phyloP scores from a whole-genome alignment of 768 basidiomycete genomes.

The Boletus rufocinnamomeus region DNA sequence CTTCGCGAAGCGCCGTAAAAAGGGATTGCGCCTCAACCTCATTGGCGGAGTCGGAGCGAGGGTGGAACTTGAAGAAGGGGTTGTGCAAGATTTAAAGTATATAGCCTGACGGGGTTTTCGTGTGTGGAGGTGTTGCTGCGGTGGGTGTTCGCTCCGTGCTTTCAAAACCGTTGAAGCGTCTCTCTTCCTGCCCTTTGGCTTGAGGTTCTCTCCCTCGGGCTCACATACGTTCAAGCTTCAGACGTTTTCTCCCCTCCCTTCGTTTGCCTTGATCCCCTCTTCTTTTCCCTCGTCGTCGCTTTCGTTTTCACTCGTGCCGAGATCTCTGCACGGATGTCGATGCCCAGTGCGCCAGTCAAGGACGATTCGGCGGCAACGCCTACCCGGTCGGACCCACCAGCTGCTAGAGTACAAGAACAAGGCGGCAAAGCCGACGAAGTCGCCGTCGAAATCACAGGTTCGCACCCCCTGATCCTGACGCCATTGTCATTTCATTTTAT shows the following conservation, averaged over 20 bases:
- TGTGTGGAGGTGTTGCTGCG: neutral
- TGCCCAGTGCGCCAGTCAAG: conserved; percentile 8
- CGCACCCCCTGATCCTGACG: neutral
- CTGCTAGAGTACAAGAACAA: conserved; percentile 1
- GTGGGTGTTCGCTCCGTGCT: neutral
- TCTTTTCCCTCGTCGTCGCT: neutral
- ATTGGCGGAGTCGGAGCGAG: conserved; percentile 27
- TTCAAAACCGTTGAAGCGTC: neutral
- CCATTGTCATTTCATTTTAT: neutral
- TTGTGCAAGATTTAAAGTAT: conserved; percentile 10
- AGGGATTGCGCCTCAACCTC: conserved; percentile 18
- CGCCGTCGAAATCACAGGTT: conserved; percentile 33
- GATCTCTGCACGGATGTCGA: conserved; percentile 14
- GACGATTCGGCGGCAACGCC: neutral
- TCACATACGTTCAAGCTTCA: neutral
- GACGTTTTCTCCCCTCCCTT: neutral
- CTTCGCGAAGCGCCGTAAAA: conserved; percentile 14
- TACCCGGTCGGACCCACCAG: neutral
- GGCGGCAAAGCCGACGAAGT: conserved; percentile 19
- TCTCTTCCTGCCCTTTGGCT: neutral
- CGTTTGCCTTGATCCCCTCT: neutral
- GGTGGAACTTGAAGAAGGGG: too few relatives aligned
- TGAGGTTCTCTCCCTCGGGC: neutral
- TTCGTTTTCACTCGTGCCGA: neutral
- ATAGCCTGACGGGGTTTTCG: conserved; percentile 17